Evolutionary conservation across 1,139 yeast genomes (phyloP).

Genomic region (Meyerozyma athensensis): DNA sequence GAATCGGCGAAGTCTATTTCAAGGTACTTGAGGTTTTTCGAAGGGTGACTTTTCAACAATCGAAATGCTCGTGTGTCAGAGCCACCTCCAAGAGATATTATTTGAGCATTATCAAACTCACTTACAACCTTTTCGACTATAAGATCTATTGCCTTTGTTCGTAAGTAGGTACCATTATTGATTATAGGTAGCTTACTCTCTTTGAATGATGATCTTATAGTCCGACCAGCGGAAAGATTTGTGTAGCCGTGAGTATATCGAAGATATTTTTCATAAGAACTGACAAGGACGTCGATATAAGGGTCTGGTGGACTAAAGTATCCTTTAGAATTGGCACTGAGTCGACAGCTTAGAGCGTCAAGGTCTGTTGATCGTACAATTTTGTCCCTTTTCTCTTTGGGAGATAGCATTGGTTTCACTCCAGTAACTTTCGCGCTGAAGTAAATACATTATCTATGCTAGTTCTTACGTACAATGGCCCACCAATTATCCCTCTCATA

Average conservation of each 20-base stretch:
- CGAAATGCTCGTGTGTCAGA: constrained; percentile 80
- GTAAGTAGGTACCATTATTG: constrained; percentile 73
- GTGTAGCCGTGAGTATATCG: constrained; percentile 39
- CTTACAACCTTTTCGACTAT: constrained; percentile 48
- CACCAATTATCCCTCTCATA: constrained; percentile 97
- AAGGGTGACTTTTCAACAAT: constrained; percentile 27
- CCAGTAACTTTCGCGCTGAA: not conserved
- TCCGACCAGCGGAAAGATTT: constrained; percentile 35
- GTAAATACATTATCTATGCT: not conserved
- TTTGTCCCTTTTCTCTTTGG: constrained; percentile 39
- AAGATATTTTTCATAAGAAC: constrained; percentile 33
- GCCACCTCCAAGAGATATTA: constrained; percentile 90
- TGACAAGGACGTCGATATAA: constrained; percentile 39
- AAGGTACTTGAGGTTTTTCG: constrained; percentile 39
- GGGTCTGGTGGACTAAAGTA: constrained; percentile 52
- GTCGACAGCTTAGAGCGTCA: constrained; percentile 78
- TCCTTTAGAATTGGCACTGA: constrained; percentile 48
- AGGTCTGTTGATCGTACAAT: constrained; percentile 69
- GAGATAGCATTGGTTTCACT: constrained; percentile 26
- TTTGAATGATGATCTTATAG: constrained; percentile 35
- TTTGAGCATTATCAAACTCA: constrained; percentile 41
- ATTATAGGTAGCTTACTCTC: constrained; percentile 71
- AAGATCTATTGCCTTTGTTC: constrained; percentile 60
- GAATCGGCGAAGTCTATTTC: constrained; percentile 77
- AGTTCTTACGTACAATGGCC: constrained; percentile 32